Evolutionary conservation across 2,329 filamentous ascomycete species (phyloP).

Genomic region (Colletotrichum paranaense): DNA sequence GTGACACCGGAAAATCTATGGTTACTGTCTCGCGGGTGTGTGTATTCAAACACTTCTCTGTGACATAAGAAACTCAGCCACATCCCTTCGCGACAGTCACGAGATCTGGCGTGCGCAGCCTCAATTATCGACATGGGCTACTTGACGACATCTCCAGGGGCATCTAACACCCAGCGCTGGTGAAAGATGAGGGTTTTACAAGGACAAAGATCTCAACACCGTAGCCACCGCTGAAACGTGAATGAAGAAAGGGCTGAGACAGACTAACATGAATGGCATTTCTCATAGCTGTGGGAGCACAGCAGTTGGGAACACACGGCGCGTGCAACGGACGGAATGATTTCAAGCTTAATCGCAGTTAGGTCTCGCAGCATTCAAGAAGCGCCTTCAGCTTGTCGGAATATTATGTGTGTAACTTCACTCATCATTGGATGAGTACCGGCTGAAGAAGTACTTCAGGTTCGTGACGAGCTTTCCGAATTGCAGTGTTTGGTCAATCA

Average conservation of each 20-base stretch:
- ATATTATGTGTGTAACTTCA: conserved; percentile 56
- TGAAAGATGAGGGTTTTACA: not conserved
- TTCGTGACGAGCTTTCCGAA: conserved; percentile 70
- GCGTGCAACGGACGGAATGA: conserved; percentile 5
- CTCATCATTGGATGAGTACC: conserved; percentile 10
- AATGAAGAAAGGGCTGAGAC: not conserved
- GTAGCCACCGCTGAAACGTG: not conserved
- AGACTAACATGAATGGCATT: not conserved
- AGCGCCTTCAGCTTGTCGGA: conserved; percentile 58
- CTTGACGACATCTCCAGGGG: not conserved
- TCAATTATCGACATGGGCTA: not conserved
- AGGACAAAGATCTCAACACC: not conserved
- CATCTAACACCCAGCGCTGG: not conserved
- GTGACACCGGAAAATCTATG: not conserved
- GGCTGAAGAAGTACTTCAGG: conserved; percentile 41
- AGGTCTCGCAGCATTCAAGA: conserved; percentile 70
- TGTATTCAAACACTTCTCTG: not conserved
- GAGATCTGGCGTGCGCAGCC: conserved; percentile 26
- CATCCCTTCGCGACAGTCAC: too few species aligned
- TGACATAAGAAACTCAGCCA: too few species aligned
- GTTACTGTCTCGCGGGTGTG: not conserved
- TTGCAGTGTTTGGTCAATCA: conserved; percentile 74
- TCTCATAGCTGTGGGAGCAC: not conserved
- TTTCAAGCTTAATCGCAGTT: conserved; percentile 59
- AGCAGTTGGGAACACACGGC: not conserved